Evolutionary conservation across 1,284 basidiomycete species (phyloP), one percentile per base, ranked within the genome.

Genomic region (Tausonia pullulans): DNA sequence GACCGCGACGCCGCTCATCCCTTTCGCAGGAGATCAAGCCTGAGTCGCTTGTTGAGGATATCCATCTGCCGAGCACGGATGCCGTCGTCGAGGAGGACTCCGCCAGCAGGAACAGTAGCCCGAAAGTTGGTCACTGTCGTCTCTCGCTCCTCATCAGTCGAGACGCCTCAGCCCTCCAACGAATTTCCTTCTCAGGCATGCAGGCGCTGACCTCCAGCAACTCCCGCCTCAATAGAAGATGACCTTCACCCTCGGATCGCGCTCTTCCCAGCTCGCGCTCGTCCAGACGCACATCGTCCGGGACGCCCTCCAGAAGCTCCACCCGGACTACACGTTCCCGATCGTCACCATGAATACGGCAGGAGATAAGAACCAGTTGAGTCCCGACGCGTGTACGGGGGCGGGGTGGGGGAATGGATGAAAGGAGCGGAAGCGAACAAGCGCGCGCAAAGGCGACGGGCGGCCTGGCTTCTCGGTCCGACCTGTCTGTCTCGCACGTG

Each of bases 341-440:
- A 84, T 93, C 56, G 84, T 83, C 27, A 91, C 90, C 77, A 94
- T 95, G 87, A 81, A 87, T 49, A 96, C 91, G 1, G 85, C 85
- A 7, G 95, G 94, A 8, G 96, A 98, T 78, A 87, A 88, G 70
- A 95, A 98, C 72, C 87, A 93, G 75, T 86, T 75, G 46, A 79
- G 80, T 51, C 80, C 80, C 0, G 27, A 27, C 27, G 27, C 27
- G 27, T 27, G 27, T 46, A 27, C 27, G 27, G 27, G 27, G 27
- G 27, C 53, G 61, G 53, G 61, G 53, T 7, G 62, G 54, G n/a
- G 62, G 55, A 7, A 40, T 40, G 9, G 59, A 44, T 8, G 14
- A 44, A 4, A 49, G 40, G 5, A 56, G 58, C 2, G 48, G 56
- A 51, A 50, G 49, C 49, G 49, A 50, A 11, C 10, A 27, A 27